Percentiles rank a stretch among this genome's conserved stretches.
Conservation (phyloP, 2,329 filamentous ascomycete genomes). For the Colletotrichum sp. region DNA sequence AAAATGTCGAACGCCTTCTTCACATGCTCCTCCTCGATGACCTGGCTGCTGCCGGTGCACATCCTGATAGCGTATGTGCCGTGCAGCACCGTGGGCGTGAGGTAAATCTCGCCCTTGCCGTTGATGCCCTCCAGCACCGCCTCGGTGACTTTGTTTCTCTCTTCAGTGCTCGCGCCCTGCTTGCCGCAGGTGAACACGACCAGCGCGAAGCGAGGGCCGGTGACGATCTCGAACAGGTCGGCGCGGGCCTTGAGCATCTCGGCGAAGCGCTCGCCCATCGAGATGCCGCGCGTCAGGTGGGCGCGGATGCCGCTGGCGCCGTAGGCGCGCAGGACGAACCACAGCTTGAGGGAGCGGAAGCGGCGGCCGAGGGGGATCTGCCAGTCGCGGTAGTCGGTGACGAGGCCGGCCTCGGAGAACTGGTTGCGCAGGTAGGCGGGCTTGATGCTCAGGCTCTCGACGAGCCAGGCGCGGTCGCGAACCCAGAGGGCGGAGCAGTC, state of each 20-base stretch:
- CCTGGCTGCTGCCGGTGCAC: slow-evolving; percentile 71
- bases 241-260: slow-evolving; percentile 58
- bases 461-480: slow-evolving; percentile 76
- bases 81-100: slow-evolving; percentile 78
- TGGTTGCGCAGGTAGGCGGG: slow-evolving; percentile 83
- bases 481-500: slow-evolving; percentile 85
- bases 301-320: slow-evolving; percentile 77
- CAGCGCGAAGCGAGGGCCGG: slow-evolving; percentile 77
- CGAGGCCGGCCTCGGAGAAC: slow-evolving; percentile 80
- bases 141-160: slow-evolving; percentile 73
- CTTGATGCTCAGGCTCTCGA: slow-evolving; percentile 77
- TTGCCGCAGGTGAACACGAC: slow-evolving; percentile 72
- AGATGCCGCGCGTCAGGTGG: slow-evolving; percentile 74
- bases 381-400: slow-evolving; percentile 97
- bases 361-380: slow-evolving; percentile 90
- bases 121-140: slow-evolving; percentile 79
- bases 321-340: slow-evolving; percentile 89
- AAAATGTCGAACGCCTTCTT: slow-evolving; percentile 76
- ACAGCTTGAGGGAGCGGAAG: slow-evolving; percentile 90
- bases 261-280: slow-evolving; percentile 74
- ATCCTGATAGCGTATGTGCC: slow-evolving; percentile 82
- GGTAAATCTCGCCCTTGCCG: slow-evolving; percentile 75
- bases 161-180: slow-evolving; percentile 40
- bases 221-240: slow-evolving; percentile 79
- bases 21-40: slow-evolving; percentile 75